Base-by-base conservation (phyloP, 2,329 filamentous ascomycete genomes). In the Penicillium sp. region DNA sequence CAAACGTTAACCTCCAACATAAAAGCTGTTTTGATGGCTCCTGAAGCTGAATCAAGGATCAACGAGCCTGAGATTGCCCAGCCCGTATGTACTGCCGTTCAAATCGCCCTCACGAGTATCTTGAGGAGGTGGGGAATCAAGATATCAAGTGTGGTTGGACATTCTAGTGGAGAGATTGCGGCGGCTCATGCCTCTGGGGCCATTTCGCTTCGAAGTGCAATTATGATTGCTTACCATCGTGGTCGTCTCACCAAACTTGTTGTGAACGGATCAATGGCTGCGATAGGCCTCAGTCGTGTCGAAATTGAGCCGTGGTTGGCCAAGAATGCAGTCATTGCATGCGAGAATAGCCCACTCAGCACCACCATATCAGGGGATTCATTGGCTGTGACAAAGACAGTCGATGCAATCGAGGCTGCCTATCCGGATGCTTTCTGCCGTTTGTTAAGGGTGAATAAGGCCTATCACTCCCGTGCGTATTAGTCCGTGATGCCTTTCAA, bases 81-180 rank as follows among this genome's bases (percentile, higher is more conserved):
- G 32, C 53, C 58, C 8, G 9, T 57, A 5, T 55, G 52, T 27
- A 53, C 52, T 1, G 58, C 58, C 5, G 13, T 60, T 1, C 58
- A 60, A 27, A 51, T 60, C 4, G 52, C 39, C 1, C 33, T 60
- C 9, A 36, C 53, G 0, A 46, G 52, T 8, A 11, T 55, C 0
- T 35, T 60, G 3, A n/a, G 9, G 1, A 24, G 24, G 4, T 53
- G 51, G 48, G 53, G 51, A 2, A 38, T 59, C 11, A 18, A 13
- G 2, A 48, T 52, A 1, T 12, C 36, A 1, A 40, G 50, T 8
- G 58, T 60, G 4, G 40, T 55, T 1, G 57, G 58, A 1, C 57
- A 61, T 38, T 57, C 54, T 8, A 58, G 54, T 41, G 58, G 58
- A 1, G 58, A 61, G 24, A 56, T 61, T 35, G 54, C 50, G 4